Percentiles rank a stretch among this genome's conserved stretches.
These are phyloP conservation scores for Citrus maxima DNA, from an alignment of 345 rosid genomes.

Conservation along the genomic window DNA sequence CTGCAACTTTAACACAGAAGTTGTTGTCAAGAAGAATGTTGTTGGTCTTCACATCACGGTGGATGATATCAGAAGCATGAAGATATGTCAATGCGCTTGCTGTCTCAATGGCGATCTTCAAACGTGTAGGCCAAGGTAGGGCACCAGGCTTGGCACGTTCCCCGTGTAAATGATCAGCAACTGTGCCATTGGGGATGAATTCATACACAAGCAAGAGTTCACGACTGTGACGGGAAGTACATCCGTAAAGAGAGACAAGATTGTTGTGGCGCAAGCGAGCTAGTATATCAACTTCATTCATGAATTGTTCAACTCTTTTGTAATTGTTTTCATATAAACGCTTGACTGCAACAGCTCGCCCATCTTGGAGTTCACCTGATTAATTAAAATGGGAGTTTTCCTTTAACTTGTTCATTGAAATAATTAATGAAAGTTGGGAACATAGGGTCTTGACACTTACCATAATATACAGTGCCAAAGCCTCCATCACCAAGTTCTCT, in stretches of 20 bases:
- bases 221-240: conserved; percentile 76
- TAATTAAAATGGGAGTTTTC: background rate
- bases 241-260: conserved; percentile 79
- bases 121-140: conserved; percentile 58
- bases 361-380: conserved; percentile 70
- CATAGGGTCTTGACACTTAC: conserved; percentile 26
- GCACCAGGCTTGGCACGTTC: conserved; percentile 54
- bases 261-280: conserved; percentile 61
- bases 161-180: conserved; percentile 86
- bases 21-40: conserved; percentile 78
- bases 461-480: conserved; percentile 82
- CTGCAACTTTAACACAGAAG: conserved; percentile 87
- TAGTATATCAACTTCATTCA: conserved; percentile 79
- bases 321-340: conserved; percentile 73
- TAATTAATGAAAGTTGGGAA: background rate
- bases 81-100: conserved; percentile 75
- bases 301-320: conserved; percentile 75
- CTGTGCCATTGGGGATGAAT: conserved; percentile 79
- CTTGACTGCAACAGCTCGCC: conserved; percentile 79
- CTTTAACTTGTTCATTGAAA: background rate
- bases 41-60: conserved; percentile 88
- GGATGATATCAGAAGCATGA: conserved; percentile 68
- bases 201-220: conserved; percentile 84
- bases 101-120: conserved; percentile 84
- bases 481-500: conserved; percentile 93